Evolutionary conservation across 1,284 basidiomycete genomes (phyloP), one percentile per base, ranked within the genome.

Genomic region (Sporisorium exsertum): DNA sequence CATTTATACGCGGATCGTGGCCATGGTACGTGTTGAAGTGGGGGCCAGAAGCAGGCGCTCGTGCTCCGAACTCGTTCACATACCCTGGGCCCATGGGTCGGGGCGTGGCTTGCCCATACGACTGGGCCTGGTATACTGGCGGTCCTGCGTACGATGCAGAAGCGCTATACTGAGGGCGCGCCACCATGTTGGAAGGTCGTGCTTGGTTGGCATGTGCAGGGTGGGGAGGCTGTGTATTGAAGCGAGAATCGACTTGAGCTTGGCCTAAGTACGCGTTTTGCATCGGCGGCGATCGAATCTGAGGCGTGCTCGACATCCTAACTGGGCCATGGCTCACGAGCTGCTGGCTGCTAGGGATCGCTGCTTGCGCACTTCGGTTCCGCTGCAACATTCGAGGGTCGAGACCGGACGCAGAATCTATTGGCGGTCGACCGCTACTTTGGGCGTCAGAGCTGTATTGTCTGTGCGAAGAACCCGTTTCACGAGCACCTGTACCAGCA

Each of bases 401-500:
- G 24, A 57, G 55, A n/a, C n/a, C 40, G 9, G 45, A 8, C 4
- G 33, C 24, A 7, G 51, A 45, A 5, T 68, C 58, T 2, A 50
- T 15, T 1, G 55, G 51, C 1, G 49, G 35, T 42, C 68, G 52
- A 13, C 46, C 37, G 51, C 33, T 51, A 22, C 52, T n/a, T 24
- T 64, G 72, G 22, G 60, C 72, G 29, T 78, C 72, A 18, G 75
- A 73, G 52, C 75, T 78, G 47, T 71, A 70, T 49, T 78, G 75
- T 9, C 75, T 60, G 52, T 78, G 75, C 5, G 55, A 72, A 22
- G 56, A 52, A 20, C 37, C 57, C 13, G 45, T 33, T 2, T 69
- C 67, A 13, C 64, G 55, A 43, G 55, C 50, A 24, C 54, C 57
- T 26, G 59, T 49, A 12, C 59, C 59, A 40, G 67, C 60, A 40